Base-by-base conservation (phyloP, 257 asterid genomes). In the Plantago major region DNA sequence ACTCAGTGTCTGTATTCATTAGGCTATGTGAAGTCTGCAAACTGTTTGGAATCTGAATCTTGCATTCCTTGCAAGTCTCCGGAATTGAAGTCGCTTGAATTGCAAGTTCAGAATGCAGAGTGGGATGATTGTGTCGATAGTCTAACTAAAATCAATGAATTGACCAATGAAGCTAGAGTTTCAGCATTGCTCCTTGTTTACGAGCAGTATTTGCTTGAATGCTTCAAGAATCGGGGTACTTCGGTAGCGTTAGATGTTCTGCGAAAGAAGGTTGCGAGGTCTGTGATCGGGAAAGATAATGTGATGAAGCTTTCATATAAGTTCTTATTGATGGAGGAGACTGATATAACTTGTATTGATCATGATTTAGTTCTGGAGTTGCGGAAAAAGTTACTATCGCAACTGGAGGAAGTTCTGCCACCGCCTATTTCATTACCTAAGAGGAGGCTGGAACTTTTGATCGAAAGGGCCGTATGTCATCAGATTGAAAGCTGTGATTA, bases 1-100 rank as follows among this genome's bases (percentile, higher is more conserved):
- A 69, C 77, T 65, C 94, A 89, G 48, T 83, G 89, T 68, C 73
- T 92, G 50, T 68, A 76, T 68, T 78, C 95, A 4, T 72, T 92
- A 70, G 99, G 99, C 12, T 92, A 86, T 63, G 64, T 59, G 47
- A 78, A 77, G 19, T 74, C 97, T n/a, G 97, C 94, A 0, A 73
- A 78, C 46, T 80, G 81, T 70, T 77, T 92, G 79, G 96, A 92
- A 83, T 71, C 80, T 13, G 99, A 92, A 72, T 84, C 99, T 44
- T 75, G 89, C 60, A 74, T 92, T 77, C 45, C 69, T 18, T 73
- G 70, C 56, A 89, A 82, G 64, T 83, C 93, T 14, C 60, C 55
- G 0, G 89, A 83, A 40, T 74, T 86, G 10, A 83, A 78, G 53
- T 65, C 67, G 10, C 76, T 92, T 0, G 86, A 89, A 74, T 76